Conservation (phyloP, 192 early-diverging fungal species). For the Coemansia sp. region DNA sequence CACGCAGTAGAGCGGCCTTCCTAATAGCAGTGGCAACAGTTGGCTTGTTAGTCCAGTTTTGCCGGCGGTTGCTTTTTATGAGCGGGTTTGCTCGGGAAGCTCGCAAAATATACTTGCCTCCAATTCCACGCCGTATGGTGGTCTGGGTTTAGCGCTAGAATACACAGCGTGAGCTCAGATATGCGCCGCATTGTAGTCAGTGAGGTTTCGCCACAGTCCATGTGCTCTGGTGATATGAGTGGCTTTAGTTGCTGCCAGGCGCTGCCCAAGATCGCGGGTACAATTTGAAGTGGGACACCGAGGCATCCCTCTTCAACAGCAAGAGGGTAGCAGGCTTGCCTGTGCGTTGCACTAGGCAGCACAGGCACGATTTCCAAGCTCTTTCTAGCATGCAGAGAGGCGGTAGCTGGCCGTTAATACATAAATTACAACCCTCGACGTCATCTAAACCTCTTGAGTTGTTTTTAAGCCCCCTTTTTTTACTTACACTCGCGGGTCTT, state of each 20-base stretch:
- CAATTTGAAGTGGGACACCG: slow-evolving; percentile 18
- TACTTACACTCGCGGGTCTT: slow-evolving; percentile 27
- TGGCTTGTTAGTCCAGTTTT: background rate
- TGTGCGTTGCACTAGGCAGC: background rate
- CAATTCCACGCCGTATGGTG: slow-evolving; percentile 51
- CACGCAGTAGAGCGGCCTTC: background rate
- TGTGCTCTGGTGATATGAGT: background rate
- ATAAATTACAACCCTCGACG: background rate
- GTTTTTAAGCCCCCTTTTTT: background rate
- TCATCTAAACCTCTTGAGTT: background rate
- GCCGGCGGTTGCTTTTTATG: background rate
- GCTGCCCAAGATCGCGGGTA: slow-evolving; percentile 16
- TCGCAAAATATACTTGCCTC: slow-evolving; percentile 14
- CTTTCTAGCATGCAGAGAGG: slow-evolving; percentile 8
- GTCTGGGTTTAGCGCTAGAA: slow-evolving; percentile 34
- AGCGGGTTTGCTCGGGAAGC: background rate
- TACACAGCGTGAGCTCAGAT: slow-evolving; percentile 24
- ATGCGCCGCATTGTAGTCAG: background rate
- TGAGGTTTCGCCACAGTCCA: background rate
- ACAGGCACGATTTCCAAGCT: slow-evolving; percentile 19
- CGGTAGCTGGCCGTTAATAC: background rate
- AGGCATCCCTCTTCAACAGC: slow-evolving; percentile 20
- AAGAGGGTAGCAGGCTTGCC: slow-evolving; percentile 16
- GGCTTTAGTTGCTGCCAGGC: slow-evolving; percentile 13
- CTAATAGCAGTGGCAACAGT: background rate